Conservation (phyloP, 768 basidiomycete genomes). For the Pisolithus tinctorius region DNA sequence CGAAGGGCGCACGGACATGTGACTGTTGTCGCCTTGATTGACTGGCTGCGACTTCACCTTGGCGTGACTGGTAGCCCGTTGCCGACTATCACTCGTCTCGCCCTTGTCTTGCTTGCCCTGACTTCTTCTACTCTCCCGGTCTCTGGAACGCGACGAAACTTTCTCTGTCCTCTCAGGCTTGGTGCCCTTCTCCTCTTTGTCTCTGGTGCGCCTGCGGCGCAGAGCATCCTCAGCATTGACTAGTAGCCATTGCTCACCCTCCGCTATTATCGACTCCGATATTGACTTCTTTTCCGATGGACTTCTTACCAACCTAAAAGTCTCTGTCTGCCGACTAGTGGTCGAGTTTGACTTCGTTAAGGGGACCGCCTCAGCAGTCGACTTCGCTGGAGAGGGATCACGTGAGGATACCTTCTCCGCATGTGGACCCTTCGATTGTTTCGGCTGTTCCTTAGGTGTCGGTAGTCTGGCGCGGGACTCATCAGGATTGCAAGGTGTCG, state of each 20-base stretch:
- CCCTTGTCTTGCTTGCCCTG: slow-evolving; percentile 27
- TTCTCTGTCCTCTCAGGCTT: slow-evolving; percentile 15
- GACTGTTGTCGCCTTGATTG: slow-evolving; percentile 15
- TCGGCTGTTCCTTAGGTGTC: slow-evolving; percentile 31
- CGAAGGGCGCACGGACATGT: slow-evolving; percentile 24
- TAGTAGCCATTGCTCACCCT: slow-evolving; percentile 75
- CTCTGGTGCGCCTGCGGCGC: slow-evolving; percentile 28
- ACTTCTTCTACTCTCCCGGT: slow-evolving; percentile 22
- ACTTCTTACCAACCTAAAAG: slow-evolving; percentile 65
- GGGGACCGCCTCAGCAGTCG: slow-evolving; percentile 15
- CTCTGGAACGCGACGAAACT: slow-evolving; percentile 15
- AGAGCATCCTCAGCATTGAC: slow-evolving; percentile 39
- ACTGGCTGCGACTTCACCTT: slow-evolving; percentile 16
- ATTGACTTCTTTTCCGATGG: slow-evolving; percentile 50
- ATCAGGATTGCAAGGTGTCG: slow-evolving; percentile 33
- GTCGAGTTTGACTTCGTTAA: slow-evolving; percentile 27
- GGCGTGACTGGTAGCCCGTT: slow-evolving; percentile 18
- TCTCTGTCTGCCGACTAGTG: slow-evolving; percentile 59
- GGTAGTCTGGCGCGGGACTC: slow-evolving; percentile 29
- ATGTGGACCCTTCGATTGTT: slow-evolving; percentile 23
- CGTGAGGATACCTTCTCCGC: slow-evolving; percentile 23
- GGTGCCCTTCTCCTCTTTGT: slow-evolving; percentile 20
- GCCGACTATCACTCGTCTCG: slow-evolving; percentile 15
- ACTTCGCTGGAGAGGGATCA: slow-evolving; percentile 24
- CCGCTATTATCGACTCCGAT: slow-evolving; percentile 53